Conservation (phyloP, 1,139 yeast species). For the Saccharomycopsis hybrid region DNA sequence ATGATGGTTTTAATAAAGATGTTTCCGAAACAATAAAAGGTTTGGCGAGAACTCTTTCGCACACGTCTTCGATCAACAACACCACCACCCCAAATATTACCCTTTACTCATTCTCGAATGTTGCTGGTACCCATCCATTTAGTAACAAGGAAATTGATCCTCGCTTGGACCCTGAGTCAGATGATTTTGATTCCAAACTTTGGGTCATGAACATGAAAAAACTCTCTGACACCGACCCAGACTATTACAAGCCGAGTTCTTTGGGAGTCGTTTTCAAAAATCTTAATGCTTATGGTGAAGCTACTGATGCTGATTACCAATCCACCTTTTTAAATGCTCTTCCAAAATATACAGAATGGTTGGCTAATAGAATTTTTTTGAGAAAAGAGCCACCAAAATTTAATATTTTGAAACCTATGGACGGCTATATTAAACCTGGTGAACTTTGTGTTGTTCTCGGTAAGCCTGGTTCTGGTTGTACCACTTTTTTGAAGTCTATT, state of each 20-base stretch:
- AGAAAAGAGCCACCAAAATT: slow-evolving; percentile 22
- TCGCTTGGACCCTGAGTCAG: slow-evolving; percentile 32
- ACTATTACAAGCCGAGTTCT: slow-evolving; percentile 54
- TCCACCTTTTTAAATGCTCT: slow-evolving; percentile 61
- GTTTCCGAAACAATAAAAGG: slow-evolving; percentile 35
- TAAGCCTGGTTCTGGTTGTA: slow-evolving; percentile 52
- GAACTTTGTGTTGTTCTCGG: slow-evolving; percentile 50
- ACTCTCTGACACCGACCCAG: slow-evolving; percentile 51
- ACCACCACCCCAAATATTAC: slow-evolving; percentile 1
- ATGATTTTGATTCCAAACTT: slow-evolving; percentile 50
- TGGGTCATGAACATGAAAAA: slow-evolving; percentile 72
- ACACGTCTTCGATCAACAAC: slow-evolving; percentile 11
- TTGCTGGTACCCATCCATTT: background rate
- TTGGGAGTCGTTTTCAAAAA: slow-evolving; percentile 66
- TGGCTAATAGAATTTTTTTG: background rate
- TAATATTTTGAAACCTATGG: slow-evolving; percentile 36
- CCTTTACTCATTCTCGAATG: slow-evolving; percentile 8
- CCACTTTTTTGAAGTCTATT: slow-evolving; percentile 37
- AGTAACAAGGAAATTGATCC: slow-evolving; percentile 1
- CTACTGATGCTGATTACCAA: slow-evolving; percentile 76
- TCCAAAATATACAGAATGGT: slow-evolving; percentile 10
- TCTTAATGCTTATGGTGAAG: slow-evolving; percentile 67
- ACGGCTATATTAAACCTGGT: slow-evolving; percentile 43
- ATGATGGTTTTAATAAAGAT: slow-evolving; percentile 34
- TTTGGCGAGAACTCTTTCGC: slow-evolving; percentile 37